Conservation (phyloP, 1,139 yeast species). For the Kurtzmaniella quercitrusa region DNA sequence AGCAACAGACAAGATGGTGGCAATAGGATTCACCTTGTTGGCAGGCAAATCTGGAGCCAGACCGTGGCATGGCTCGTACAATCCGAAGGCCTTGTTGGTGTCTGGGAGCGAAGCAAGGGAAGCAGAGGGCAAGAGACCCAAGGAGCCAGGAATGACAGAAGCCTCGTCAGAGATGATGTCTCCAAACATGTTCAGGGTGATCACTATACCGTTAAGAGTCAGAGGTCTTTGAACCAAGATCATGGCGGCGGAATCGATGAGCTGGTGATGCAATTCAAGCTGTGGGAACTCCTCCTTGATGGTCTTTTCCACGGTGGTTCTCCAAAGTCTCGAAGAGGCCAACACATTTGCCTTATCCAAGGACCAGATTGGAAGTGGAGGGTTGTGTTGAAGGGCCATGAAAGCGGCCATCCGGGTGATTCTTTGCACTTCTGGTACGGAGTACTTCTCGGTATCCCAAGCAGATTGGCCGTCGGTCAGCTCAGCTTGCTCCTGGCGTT, state of each 20-base stretch:
- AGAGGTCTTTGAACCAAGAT: constrained; percentile 88
- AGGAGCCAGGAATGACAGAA: constrained; percentile 93
- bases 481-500: constrained; percentile 87
- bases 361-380: constrained; percentile 94
- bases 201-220: constrained; percentile 82
- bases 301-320: constrained; percentile 84
- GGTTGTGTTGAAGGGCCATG: constrained; percentile 86
- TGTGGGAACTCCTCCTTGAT: constrained; percentile 86
- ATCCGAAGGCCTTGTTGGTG: constrained; percentile 87
- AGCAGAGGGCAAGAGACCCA: constrained; percentile 94
- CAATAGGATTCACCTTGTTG: constrained; percentile 91
- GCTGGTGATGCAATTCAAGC: constrained; percentile 80
- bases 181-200: constrained; percentile 96
- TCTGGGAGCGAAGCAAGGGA: constrained; percentile 94
- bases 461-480: constrained; percentile 62
- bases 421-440: constrained; percentile 87
- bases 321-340: constrained; percentile 95
- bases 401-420: constrained; percentile 98
- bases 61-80: constrained; percentile 98
- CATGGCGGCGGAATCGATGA: constrained; percentile 98
- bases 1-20: constrained; percentile 91
- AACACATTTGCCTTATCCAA: constrained; percentile 95
- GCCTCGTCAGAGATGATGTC: constrained; percentile 98
- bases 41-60: constrained; percentile 91
- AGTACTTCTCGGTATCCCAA: constrained; percentile 89